Conservation (phyloP, 169 alveolate species). For the Babesia ovata region DNA sequence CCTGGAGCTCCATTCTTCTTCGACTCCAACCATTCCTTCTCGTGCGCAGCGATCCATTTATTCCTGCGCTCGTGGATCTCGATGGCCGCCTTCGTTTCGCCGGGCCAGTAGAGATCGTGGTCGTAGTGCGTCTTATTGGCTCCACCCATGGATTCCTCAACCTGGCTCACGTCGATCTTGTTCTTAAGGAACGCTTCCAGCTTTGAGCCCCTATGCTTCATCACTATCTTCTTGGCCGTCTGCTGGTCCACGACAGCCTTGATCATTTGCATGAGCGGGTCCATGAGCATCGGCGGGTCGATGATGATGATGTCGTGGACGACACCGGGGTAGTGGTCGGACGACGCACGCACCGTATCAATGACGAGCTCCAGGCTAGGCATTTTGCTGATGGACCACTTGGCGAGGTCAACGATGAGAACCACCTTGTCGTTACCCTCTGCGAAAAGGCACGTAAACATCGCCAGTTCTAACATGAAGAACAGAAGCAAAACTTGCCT, state of each 20-base stretch:
- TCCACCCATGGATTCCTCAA: constrained; percentile 64
- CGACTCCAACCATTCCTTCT: constrained; percentile 12
- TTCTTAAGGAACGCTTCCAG: constrained; percentile 16
- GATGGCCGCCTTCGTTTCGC: constrained; percentile 14
- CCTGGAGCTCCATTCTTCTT: background rate
- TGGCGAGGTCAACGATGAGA: constrained; percentile 57
- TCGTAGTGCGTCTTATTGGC: constrained; percentile 26
- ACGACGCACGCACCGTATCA: constrained; percentile 55
- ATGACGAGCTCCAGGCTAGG: constrained; percentile 60
- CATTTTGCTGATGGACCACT: constrained; percentile 56
- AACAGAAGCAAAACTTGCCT: constrained; percentile 43
- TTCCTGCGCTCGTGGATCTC: constrained; percentile 16
- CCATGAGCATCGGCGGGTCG: constrained; percentile 55
- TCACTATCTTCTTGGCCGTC: constrained; percentile 50
- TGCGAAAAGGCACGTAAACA: constrained; percentile 12
- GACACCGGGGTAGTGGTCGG: constrained; percentile 62
- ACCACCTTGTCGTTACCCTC: constrained; percentile 63
- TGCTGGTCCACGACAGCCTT: constrained; percentile 54
- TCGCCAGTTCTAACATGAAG: constrained; percentile 47
- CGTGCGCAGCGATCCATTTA: constrained; percentile 36
- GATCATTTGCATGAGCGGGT: constrained; percentile 62
- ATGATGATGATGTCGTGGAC: constrained; percentile 53
- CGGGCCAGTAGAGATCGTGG: constrained; percentile 42
- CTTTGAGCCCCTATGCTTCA: constrained; percentile 44
- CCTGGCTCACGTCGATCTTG: constrained; percentile 13